Evolutionary conservation across 345 rosid genomes (phyloP).

Genomic region (Kernera saxatilis): DNA sequence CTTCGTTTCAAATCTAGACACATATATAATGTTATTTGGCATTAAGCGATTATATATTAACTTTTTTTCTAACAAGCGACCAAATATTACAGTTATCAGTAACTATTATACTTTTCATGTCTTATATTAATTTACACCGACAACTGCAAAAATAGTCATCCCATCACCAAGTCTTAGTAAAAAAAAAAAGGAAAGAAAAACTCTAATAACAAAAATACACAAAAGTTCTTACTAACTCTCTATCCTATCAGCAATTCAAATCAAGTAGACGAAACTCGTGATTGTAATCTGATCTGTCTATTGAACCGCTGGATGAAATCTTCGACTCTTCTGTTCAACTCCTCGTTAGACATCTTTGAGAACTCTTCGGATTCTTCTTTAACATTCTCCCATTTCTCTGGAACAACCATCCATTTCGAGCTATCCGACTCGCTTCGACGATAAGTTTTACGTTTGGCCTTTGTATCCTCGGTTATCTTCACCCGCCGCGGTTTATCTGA

Average conservation of each 20-base stretch:
- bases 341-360: slow-evolving; percentile 66
- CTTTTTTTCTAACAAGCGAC: not conserved
- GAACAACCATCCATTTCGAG: slow-evolving; percentile 26
- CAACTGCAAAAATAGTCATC: slow-evolving; percentile 10
- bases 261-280: slow-evolving; percentile 20
- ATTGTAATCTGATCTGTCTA: slow-evolving; percentile 53
- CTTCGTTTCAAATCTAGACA: not conserved
- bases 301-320: slow-evolving; percentile 64
- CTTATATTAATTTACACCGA: not conserved
- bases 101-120: not conserved
- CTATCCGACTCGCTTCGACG: slow-evolving; percentile 22
- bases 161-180: not conserved
- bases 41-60: not conserved
- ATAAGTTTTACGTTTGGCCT: slow-evolving; percentile 16
- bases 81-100: not conserved
- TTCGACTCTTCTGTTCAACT: slow-evolving; percentile 62
- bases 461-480: not conserved
- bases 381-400: slow-evolving; percentile 26
- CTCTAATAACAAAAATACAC: not conserved
- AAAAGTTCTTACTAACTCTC: not conserved
- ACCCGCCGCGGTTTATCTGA: slow-evolving; percentile 31
- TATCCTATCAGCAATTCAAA: not conserved
- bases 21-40: not conserved
- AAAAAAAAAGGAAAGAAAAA: not conserved
- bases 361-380: slow-evolving; percentile 46